These are phyloP conservation scores for Clitoria ternatea DNA, from an alignment of 306 rosid species.

Conservation along the genomic window DNA sequence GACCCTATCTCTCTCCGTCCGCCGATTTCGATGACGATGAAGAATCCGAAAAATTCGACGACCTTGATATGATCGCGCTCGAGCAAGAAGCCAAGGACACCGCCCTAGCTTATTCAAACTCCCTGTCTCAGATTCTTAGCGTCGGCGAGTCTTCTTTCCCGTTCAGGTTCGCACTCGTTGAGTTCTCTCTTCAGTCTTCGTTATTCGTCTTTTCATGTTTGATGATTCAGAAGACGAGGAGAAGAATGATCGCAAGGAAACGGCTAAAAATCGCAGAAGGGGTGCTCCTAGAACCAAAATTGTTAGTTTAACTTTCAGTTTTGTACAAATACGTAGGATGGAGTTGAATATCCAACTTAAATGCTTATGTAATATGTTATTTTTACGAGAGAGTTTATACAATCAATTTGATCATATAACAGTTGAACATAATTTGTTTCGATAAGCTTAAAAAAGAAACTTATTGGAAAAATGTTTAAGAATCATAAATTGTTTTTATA, in stretches of 20 bases:
- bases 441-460: too few species aligned
- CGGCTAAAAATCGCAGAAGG: constrained; percentile 46
- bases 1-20: constrained; percentile 15
- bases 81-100: constrained; percentile 68
- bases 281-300: constrained; percentile 33
- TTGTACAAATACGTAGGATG: too few species aligned
- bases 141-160: constrained; percentile 35
- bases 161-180: background rate
- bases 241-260: constrained; percentile 33
- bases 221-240: constrained; percentile 71
- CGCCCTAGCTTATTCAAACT: constrained; percentile 53
- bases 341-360: too few species aligned
- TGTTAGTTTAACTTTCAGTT: constrained; percentile 37
- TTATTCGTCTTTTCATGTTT: background rate
- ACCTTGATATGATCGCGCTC: constrained; percentile 44
- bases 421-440: too few species aligned
- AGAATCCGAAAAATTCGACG: constrained; percentile 26
- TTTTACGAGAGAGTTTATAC: too few species aligned
- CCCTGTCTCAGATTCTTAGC: constrained; percentile 48
- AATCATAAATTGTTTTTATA: too few species aligned
- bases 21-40: constrained; percentile 20
- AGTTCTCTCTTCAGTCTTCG: background rate
- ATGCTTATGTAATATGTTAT: too few species aligned
- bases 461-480: too few species aligned
- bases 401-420: too few species aligned